These are phyloP conservation scores for Marasmius sp. DNA, from an alignment of 1,284 basidiomycete genomes.

Conservation along the genomic window DNA sequence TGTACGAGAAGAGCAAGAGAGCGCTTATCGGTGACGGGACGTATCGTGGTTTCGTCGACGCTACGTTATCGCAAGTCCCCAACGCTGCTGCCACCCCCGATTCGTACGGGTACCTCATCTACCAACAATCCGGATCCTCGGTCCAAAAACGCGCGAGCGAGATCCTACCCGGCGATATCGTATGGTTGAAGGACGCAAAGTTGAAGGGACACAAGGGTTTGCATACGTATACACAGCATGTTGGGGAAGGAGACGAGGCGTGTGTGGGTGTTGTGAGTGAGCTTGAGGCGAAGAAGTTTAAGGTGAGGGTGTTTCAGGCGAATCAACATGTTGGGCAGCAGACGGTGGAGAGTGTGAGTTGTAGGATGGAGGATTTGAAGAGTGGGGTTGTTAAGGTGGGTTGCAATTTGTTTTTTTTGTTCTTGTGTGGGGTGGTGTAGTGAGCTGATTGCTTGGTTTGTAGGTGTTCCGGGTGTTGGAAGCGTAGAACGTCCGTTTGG, in stretches of 20 bases:
- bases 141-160: slow-evolving; percentile 77
- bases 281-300: slow-evolving; percentile 83
- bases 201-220: slow-evolving; percentile 89
- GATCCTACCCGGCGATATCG: slow-evolving; percentile 84
- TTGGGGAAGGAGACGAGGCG: slow-evolving; percentile 62
- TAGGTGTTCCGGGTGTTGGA: slow-evolving; percentile 45
- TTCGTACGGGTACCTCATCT: slow-evolving; percentile 74
- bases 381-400: slow-evolving; percentile 76
- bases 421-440: neutral
- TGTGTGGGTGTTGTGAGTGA: slow-evolving; percentile 78
- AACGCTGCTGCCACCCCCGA: slow-evolving; percentile 41
- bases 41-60: slow-evolving; percentile 72
- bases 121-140: slow-evolving; percentile 64
- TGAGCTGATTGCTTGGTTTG: neutral
- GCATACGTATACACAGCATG: slow-evolving; percentile 66
- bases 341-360: slow-evolving; percentile 80
- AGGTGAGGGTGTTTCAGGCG: slow-evolving; percentile 80
- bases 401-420: neutral
- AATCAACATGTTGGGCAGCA: slow-evolving; percentile 77
- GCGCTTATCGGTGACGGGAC: slow-evolving; percentile 81
- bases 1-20: slow-evolving; percentile 76
- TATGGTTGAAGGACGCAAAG: slow-evolving; percentile 74
- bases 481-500: slow-evolving; percentile 19
- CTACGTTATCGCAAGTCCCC: slow-evolving; percentile 62
- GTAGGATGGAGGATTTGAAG: slow-evolving; percentile 88